Evolutionary conservation across 1,284 basidiomycete genomes (phyloP), one percentile per base, ranked within the genome.

Genomic region (Phaffia rhodozyma): DNA sequence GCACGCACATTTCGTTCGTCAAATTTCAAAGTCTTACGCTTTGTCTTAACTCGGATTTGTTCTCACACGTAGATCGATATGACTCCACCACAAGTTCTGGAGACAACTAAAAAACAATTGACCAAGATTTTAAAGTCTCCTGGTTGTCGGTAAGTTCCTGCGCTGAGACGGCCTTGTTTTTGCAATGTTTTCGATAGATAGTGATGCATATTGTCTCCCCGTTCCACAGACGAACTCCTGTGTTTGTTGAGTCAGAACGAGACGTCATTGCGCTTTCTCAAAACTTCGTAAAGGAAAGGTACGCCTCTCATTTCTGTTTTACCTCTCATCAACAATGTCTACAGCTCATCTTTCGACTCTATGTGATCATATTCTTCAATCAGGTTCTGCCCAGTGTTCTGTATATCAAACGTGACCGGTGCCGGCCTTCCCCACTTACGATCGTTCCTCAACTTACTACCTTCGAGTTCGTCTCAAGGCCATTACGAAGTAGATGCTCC

Each of bases 391-490:
- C 93, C 93, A 18, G 55, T 62, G n/a, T 62, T 58, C 77, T 85
- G 87, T 73, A 79, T 96, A 34, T 96, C 91, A 13, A 98, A 97
- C 72, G 92, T 97, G 11, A 94, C 91, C 0, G 96, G 96, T 23
- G 83, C 87, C 68, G 91, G 91, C 20, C 81, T 96, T 61, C 73
- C 68, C 60, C 70, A 87, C 83, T 76, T 92, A 53, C 83, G 90
- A 61, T 87, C 83, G 13, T 91, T 93, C 77, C 78, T 94, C 62
- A 93, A 94, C 73, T 79, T 91, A 49, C 76, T 92, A 11, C 88
- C 90, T 0, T 85, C 90, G 2, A 90, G 87, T 71, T 43, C 38
- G 13, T 43, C 38, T 43, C 89, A 91, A 72, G 82, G 79, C 48
- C 87, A 87, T 70, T 93, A 90, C 73, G 80, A 84, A 43, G 77